Evolutionary conservation across 2,329 filamentous ascomycete species (phyloP), one percentile per base, ranked within the genome.

Genomic region (Corynespora cassiicola): DNA sequence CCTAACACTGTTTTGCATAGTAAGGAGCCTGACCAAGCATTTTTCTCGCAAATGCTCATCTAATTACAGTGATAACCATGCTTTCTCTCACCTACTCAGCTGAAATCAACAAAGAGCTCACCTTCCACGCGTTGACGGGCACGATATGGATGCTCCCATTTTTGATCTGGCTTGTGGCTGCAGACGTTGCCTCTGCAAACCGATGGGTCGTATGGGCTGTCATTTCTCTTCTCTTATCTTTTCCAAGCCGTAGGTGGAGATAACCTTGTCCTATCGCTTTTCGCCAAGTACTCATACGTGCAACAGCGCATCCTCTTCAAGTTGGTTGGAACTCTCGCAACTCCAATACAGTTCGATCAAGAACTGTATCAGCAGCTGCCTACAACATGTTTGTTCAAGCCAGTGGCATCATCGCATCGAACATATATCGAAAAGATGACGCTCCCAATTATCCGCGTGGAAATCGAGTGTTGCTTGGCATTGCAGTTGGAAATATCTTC

Each of bases 271-370:
- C 4, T 73, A 74, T 0, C 76, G 76, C 38, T 26, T 23, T 8
- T 18, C 8, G 5, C 7, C 9, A 7, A 16, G n/a, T n/a, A n/a
- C n/a, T n/a, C n/a, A n/a, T n/a, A 42, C 48, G 7, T 46, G 29
- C 23, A 25, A 10, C 77, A 31, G 21, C 73, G 2, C 74, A 79
- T 39, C 70, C 75, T 0, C 75, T 78, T 23, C 72, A 76, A 2
- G 81, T 84, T 0, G 80, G 74, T 0, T 76, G 80, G 58, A 80
- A 75, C 2, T 80, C 77, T 6, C 73, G 79, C 31, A 86, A 86
- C 54, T 76, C 79, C 6, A 80, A 81, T 42, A 73, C 75, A 0
- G 80, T 86, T 4, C 71, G 82, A 4, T 79, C 78, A 1, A 68
- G 82, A 7, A 80, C 82, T 1, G 80, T 87, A 0, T 78, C 79